Evolutionary conservation across 495 filamentous ascomycete species (phyloP).

Genomic region (Copromyces sp.): DNA sequence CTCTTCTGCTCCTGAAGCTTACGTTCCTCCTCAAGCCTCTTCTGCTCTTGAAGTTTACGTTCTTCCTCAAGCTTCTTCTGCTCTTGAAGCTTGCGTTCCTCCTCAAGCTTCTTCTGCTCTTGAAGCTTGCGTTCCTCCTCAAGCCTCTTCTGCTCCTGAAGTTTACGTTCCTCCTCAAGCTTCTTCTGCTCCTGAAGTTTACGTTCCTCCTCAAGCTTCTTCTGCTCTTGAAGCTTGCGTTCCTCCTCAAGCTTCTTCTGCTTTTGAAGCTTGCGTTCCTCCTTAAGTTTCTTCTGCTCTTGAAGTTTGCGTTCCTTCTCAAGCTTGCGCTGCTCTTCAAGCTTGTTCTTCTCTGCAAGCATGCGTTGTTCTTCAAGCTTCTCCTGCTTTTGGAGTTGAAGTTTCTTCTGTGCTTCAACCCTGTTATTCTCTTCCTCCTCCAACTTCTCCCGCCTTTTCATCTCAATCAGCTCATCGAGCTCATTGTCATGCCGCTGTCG

Average conservation of each 20-base stretch:
- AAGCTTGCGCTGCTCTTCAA: not conserved
- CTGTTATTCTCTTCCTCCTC: not conserved
- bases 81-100: not conserved
- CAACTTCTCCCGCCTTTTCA: not conserved
- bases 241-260: too few species aligned
- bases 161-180: too few species aligned
- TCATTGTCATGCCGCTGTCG: not conserved
- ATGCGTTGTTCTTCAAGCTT: not conserved
- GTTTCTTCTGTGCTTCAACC: not conserved
- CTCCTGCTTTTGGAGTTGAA: not conserved
- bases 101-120: too few species aligned
- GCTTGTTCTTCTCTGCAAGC: not conserved
- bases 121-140: too few species aligned
- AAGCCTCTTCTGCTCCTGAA: too few species aligned
- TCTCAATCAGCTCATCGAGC: not conserved
- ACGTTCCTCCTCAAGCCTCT: not conserved
- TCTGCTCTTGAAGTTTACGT: too few species aligned
- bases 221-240: too few species aligned
- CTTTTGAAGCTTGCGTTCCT: not conserved
- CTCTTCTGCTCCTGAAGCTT: not conserved
- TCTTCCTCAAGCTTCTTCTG: too few species aligned
- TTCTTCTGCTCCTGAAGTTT: too few species aligned
- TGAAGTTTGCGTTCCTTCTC: not conserved
- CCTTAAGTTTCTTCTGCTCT: not conserved
- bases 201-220: too few species aligned